Base-by-base conservation (phyloP, 495 filamentous ascomycete species). In the Penicillium samsonianum region DNA sequence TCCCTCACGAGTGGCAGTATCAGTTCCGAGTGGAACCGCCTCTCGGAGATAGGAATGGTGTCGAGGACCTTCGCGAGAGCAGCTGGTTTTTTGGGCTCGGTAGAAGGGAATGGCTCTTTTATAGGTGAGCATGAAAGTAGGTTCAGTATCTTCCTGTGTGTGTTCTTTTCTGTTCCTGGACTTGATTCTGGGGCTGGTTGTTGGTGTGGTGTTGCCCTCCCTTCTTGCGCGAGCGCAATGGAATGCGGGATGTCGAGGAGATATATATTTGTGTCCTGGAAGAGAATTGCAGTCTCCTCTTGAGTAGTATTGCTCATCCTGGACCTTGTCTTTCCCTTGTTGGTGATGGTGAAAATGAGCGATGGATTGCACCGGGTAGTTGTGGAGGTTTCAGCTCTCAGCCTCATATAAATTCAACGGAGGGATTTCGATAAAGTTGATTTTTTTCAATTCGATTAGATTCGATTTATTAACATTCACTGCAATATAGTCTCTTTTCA, bases 161-260 rank as follows among this genome's bases (percentile, higher is more conserved):
- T 20, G 10, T 52, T 57, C 22, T 45, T 41, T 22, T 10, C 9
- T 53, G 49, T 38, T 54, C 9, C 31, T 57, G 49, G 14, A 42
- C 16, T 38, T n/a, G 47, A 43, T 23, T 25, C 14, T n/a, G 50
- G 1, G 8, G 19, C n/a, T 45, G 35, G 17, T 46, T 43, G 40
- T 42, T 40, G n/a, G n/a, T n/a, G 53, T 23, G 60, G 62, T 3
- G 37, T 22, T 23, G 35, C 11, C 16, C 14, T 14, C 17, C 58
- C 59, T 41, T 55, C 35, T 53, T 76, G 74, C n/a, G 69, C 69
- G 17, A 72, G 63, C 1, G 68, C 58, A 55, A 90, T 86, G 3
- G 87, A 89, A n/a, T 59, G 59, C 16, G 87, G 87, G 20, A 87
- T 84, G 61, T 90, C 87, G 42, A 90, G 59, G 14, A 90, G 70